Conservation (phyloP, 495 filamentous ascomycete genomes). For the Pseudevernia furfuracea region DNA sequence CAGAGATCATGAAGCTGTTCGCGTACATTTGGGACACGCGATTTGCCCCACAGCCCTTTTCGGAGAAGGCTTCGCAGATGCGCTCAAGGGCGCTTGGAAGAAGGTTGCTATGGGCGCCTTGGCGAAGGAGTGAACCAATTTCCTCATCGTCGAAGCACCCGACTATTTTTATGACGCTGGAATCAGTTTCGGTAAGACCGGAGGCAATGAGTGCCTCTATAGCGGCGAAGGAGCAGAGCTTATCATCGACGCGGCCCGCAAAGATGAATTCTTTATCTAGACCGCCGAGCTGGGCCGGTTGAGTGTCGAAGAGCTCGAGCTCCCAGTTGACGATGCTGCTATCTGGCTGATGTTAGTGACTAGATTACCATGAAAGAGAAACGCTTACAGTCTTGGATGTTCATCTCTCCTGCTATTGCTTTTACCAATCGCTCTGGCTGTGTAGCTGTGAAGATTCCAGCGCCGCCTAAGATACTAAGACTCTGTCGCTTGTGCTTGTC, state of each 20-base stretch:
- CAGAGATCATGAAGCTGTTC: constrained; percentile 85
- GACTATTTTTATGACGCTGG: constrained; percentile 69
- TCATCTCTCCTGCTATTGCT: constrained; percentile 67
- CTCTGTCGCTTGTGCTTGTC: constrained; percentile 16
- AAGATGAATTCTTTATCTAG: constrained; percentile 92
- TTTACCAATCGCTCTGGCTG: constrained; percentile 80
- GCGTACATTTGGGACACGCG: constrained; percentile 77
- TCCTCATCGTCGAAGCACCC: constrained; percentile 95
- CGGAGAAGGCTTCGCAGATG: constrained; percentile 61
- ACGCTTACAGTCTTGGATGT: constrained; percentile 51
- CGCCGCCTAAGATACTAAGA: constrained; percentile 28
- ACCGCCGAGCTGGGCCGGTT: constrained; percentile 77
- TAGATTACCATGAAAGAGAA: background rate
- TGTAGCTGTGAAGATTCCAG: constrained; percentile 62
- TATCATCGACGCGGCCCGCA: constrained; percentile 91
- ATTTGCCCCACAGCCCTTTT: constrained; percentile 50
- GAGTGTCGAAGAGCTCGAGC: constrained; percentile 88
- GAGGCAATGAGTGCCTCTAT: constrained; percentile 75
- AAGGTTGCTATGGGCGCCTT: constrained; percentile 86
- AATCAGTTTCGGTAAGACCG: constrained; percentile 30
- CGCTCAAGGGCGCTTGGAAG: constrained; percentile 71
- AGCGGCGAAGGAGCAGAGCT: constrained; percentile 89
- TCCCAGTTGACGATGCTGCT: constrained; percentile 87
- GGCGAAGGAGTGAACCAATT: constrained; percentile 81
- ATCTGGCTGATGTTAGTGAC: constrained; percentile 22